Evolutionary conservation across 495 filamentous ascomycete species (phyloP), one percentile per base, ranked within the genome.

Genomic region (Massariosphaeria phaeospora): DNA sequence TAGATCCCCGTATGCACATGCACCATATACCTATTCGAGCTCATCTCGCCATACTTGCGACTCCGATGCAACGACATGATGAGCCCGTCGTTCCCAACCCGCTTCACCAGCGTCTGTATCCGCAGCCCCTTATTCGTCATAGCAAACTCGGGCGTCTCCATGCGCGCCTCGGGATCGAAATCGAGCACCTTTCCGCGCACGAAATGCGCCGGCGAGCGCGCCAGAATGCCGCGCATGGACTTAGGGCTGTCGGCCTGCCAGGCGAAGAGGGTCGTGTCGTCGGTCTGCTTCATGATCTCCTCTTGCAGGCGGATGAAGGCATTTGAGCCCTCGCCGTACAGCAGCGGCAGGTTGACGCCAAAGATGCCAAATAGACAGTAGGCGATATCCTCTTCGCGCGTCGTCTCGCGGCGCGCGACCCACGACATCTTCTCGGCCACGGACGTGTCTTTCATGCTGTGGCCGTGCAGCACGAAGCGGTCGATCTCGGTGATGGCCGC

Each of bases 291-390:
- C 15, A 61, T 46, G 17, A 56, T 61, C 18, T 55, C 52, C 34
- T 61, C 52, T 35, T 61, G 58, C 5, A 61, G 33, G 25, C 58
- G 12, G 1, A 31, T 5, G 27, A 61, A 61, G 0, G 58, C 58
- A 34, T 24, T 51, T 20, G 38, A 7, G 0, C 58, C 58, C 41
- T 61, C 58, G 1, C 58, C 58, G 26, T 61, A 61, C 0, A 61
- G 36, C 6, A 61, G 26, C 6, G 52, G 52, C 38, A 61, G 44
- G 24, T 52, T 56, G 38, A 63, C 31, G 4, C 21, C 49, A 27
- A 63, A 59, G 2, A 63, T 54, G 1, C 56, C 60, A 1, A 55
- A 46, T 24, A 63, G 35, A 24, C 48, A 63, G 30, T 63, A 62
- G 0, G 54, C 48, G 6, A 6, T 2, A 23, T 62, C 59, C 31